Conservation (phyloP, 2,329 filamentous ascomycete genomes). For the Penicillium sumatraense region DNA sequence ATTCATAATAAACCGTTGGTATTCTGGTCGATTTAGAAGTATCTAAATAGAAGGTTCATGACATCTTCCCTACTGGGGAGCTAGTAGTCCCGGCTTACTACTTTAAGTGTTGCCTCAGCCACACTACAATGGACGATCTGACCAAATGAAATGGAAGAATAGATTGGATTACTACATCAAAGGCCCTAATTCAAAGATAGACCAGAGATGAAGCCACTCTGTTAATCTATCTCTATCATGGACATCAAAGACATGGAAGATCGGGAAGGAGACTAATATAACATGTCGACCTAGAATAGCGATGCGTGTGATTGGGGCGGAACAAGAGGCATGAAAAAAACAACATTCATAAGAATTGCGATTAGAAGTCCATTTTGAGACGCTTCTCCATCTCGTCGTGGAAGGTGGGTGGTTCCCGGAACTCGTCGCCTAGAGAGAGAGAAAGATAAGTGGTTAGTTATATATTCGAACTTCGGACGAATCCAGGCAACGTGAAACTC, state of each 20-base stretch:
- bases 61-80: too few species aligned
- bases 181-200: neutral
- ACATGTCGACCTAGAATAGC: conserved; percentile 17
- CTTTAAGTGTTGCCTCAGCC: too few species aligned
- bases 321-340: conserved; percentile 9
- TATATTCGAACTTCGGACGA: neutral
- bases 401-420: conserved; percentile 71
- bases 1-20: too few species aligned
- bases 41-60: too few species aligned
- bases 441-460: conserved; percentile 4
- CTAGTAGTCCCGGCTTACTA: too few species aligned
- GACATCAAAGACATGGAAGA: conserved; percentile 6
- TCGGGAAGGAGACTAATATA: conserved; percentile 17
- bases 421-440: conserved; percentile 63
- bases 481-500: too few species aligned
- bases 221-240: conserved; percentile 23
- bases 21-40: too few species aligned
- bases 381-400: conserved; percentile 94
- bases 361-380: conserved; percentile 71
- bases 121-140: neutral
- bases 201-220: neutral
- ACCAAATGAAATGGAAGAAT: conserved; percentile 2
- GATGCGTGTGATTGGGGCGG: neutral
- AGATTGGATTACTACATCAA: conserved; percentile 12
- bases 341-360: conserved; percentile 15